These are phyloP conservation scores for Arctium minus DNA, from an alignment of 129 eudicot species.

Conservation along the genomic window DNA sequence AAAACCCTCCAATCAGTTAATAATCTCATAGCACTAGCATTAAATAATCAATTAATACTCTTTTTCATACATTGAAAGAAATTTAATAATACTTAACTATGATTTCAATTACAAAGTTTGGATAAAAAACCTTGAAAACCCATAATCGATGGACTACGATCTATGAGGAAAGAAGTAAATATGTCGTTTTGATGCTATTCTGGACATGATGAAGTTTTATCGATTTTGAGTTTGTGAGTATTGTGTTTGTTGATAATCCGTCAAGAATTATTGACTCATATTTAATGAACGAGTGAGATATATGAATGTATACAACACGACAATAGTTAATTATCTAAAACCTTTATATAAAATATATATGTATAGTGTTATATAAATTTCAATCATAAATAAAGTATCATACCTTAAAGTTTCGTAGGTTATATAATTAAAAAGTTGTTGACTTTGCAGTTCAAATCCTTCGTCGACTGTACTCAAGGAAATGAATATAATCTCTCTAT, in stretches of 20 bases:
- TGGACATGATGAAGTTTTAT: too few relatives aligned
- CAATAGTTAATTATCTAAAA: too few relatives aligned
- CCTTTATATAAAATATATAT: too few relatives aligned
- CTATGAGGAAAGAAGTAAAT: not conserved
- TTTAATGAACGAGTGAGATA: not conserved
- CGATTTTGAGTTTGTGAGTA: too few relatives aligned
- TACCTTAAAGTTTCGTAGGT: not conserved
- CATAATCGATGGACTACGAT: too few relatives aligned
- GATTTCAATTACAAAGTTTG: not conserved
- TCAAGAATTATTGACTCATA: not conserved
- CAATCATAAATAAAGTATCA: too few relatives aligned
- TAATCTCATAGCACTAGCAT: not conserved
- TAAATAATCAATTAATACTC: not conserved
- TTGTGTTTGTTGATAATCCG: not conserved
- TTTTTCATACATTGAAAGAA: not conserved
- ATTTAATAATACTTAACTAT: not conserved
- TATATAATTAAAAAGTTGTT: not conserved
- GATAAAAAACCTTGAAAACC: not conserved
- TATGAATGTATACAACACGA: not conserved
- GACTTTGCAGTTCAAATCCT: not conserved
- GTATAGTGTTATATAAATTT: not conserved
- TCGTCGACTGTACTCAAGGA: too few relatives aligned
- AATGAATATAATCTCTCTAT: not conserved
- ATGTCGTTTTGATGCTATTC: not conserved
- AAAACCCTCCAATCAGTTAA: not conserved